Percentiles rank a stretch among this genome's conserved stretches.
Evolutionary conservation across 225 moss, liverwort and hornwort species (phyloP).

Genomic region (Sphagnum tenellum): DNA sequence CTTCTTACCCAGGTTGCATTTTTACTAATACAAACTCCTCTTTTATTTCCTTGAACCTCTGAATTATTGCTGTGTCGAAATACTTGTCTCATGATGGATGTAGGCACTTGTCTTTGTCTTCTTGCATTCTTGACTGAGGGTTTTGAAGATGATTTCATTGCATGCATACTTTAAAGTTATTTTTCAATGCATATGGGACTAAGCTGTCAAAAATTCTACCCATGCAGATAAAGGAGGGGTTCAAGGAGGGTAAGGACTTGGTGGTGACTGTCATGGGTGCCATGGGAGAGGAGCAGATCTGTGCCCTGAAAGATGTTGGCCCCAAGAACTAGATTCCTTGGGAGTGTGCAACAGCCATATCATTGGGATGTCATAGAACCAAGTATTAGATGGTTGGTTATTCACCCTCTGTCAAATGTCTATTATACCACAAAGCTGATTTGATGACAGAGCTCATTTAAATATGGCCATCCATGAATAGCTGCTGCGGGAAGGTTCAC

Average conservation of each 20-base stretch:
- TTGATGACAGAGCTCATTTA: conserved; percentile 26
- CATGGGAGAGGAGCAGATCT: conserved; percentile 98
- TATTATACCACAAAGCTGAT: conserved; percentile 32
- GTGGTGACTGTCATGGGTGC: conserved; percentile 94
- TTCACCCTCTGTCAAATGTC: conserved; percentile 30
- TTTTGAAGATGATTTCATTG: no score
- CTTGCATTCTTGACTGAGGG: no score
- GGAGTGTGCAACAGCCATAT: not conserved
- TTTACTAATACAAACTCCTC: no score
- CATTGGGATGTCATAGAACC: not conserved
- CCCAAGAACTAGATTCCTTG: conserved; percentile 44
- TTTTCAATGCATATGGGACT: no score
- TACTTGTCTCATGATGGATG: no score
- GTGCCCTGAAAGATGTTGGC: conserved; percentile 85
- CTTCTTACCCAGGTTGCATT: no score
- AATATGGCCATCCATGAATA: conserved; percentile 22
- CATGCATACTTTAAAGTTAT: no score
- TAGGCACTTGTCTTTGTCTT: no score
- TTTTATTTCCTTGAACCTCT: no score
- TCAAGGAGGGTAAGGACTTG: conserved; percentile 81
- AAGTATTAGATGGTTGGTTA: conserved; percentile 9
- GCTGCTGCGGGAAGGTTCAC: conserved; percentile 17
- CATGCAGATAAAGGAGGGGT: conserved; percentile 80
- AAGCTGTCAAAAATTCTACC: no score
- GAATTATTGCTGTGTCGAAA: no score